Evolutionary conservation across 2,329 filamentous ascomycete species (phyloP).

Genomic region (Apiospora kogelbergensis): DNA sequence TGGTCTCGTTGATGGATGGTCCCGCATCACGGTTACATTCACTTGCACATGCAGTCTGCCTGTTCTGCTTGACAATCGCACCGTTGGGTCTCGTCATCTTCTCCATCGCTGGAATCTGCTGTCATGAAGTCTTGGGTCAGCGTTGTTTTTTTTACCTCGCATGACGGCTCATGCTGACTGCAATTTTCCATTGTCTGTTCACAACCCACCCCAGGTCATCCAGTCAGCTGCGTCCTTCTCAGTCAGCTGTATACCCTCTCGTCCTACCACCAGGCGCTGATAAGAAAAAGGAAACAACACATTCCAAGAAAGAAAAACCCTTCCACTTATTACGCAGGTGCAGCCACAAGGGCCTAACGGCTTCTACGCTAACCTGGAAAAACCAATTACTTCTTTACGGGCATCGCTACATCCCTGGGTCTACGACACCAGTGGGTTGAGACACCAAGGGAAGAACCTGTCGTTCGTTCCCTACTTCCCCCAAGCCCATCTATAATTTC

Average conservation of each 20-base stretch:
- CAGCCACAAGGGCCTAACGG: slow-evolving; percentile 3
- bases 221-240: background rate
- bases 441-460: background rate
- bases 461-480: background rate
- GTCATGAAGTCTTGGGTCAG: background rate
- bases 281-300: background rate
- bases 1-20: too few relatives aligned
- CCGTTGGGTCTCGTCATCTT: background rate
- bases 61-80: background rate
- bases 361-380: background rate
- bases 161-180: background rate
- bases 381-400: background rate
- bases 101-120: background rate
- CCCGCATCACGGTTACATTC: background rate
- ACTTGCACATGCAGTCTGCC: background rate
- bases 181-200: background rate
- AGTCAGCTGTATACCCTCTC: background rate
- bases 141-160: background rate
- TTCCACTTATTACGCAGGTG: slow-evolving; percentile 1
- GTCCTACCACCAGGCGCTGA: background rate
- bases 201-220: background rate
- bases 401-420: background rate
- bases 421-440: background rate
- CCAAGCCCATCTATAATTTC: slow-evolving; percentile 8
- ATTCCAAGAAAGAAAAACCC: background rate